Evolutionary conservation across 2,329 filamentous ascomycete genomes (phyloP), one percentile per base, ranked within the genome.

Genomic region (Paecilomyces variotii): DNA sequence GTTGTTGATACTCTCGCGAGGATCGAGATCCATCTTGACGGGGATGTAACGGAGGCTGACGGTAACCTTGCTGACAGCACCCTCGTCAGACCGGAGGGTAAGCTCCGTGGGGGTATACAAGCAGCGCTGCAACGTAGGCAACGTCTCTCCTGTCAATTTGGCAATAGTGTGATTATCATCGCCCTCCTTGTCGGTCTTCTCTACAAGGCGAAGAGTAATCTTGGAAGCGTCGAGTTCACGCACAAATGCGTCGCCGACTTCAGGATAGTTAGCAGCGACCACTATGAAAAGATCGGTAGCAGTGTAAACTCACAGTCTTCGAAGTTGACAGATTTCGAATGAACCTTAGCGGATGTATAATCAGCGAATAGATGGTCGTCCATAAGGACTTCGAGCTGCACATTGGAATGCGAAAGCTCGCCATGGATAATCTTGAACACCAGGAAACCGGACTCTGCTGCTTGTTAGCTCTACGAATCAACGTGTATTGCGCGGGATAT

Each of bases 1-100:
- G 76, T 99, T 99, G 84, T 97, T 97, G 81, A 99, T 96, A 69
- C 91, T 97, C 76, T 99, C 94, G 67, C 87, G 91, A 0, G 94
- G 89, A 68, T 99, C 91, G 54, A 99, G 87, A 58, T 86, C 80
- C 94, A 99, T 99, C 78, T 90, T 86, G 61, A 97, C 87, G 0
- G 94, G 94, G 26, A 99, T 86, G 72, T 96, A 99, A 75, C 96
- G 96, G 69, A 97, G 83, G 77, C 89, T 95, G 70, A 99, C 89
- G 65, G 88, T 95, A 70, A 99, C 82, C 69, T 86, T 92, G 78
- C 85, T 91, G 27, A 87, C 75, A 59, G 83, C 82, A 56, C 91
- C 92, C 50, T 93, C 84, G 19, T 89, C 86, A 61, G 90, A 88
- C 72, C 87, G 91, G 60, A 99, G 80, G 57, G 85, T 86, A 57